Base-by-base conservation (phyloP, 169 alveolate species). In the Prorocentrum cordatum region DNA sequence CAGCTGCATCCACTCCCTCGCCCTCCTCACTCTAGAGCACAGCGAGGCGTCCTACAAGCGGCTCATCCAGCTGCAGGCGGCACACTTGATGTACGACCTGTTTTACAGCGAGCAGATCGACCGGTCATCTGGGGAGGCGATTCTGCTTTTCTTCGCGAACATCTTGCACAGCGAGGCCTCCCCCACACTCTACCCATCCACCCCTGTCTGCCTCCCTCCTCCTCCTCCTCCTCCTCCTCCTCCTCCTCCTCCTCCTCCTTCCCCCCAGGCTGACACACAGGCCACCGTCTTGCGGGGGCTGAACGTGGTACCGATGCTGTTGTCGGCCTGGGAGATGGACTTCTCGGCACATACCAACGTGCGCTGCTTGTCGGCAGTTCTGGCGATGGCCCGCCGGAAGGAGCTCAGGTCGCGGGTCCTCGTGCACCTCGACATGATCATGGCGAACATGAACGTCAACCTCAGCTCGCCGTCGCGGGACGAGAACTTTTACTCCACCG, bases 91-190 rank as follows among this genome's bases (percentile, higher is more conserved):
- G 32, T 82, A 73, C 80, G 80, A 90, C 72, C 75, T 90, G 26
- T 68, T 90, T 35, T 39, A 90, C 80, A 50, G 82, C 79, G 93
- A 82, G 66, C 93, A 90, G 79, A 90, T 90, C 87, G 93, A 90
- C 86, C 71, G 79, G 72, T 50, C 75, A 20, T 47, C 85, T 16
- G 93, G 91, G 2, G 93, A 90, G 54, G 83, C 91, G n/a, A 80
- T 59, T 39, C 84, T 90, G 68, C 66, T 90, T 12, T 90, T 90
- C 93, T 77, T 82, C 47, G 93, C 93, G 24, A 84, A 90, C 59
- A 79, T 90, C 66, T 54, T 80, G 38, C 93, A 90, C 75, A 71
- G 92, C 31, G 77, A 12, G n/a, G n/a, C n/a, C n/a, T n/a, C n/a
- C n/a, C n/a, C n/a, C n/a, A n/a, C n/a, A n/a, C n/a, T n/a, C n/a